Percentiles rank a stretch among this genome's conserved stretches.
phyloP scores from a whole-genome alignment of 495 filamentous ascomycete genomes.

The Trichoderma erinaceum region DNA sequence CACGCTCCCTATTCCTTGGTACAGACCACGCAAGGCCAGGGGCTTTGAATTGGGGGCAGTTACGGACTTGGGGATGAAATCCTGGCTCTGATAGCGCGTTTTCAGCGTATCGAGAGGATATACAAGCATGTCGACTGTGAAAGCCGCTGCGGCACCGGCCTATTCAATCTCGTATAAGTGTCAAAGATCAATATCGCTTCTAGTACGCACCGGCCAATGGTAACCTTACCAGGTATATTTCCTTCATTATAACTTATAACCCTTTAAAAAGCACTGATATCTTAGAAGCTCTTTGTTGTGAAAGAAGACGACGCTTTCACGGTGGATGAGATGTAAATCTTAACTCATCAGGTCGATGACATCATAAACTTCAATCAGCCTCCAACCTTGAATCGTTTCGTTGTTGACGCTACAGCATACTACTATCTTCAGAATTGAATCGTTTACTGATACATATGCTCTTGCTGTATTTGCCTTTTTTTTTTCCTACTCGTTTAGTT shows the following conservation, averaged over 20 bases:
- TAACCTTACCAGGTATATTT: constrained; percentile 12
- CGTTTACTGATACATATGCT: background rate
- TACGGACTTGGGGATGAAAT: constrained; percentile 57
- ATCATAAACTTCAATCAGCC: background rate
- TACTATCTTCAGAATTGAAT: no score
- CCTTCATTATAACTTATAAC: constrained; percentile 5
- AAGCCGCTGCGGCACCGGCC: constrained; percentile 77
- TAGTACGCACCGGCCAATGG: background rate
- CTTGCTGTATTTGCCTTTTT: background rate
- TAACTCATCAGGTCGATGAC: background rate
- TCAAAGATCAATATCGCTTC: background rate
- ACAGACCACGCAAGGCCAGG: constrained; percentile 63
- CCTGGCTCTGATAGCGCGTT: constrained; percentile 72
- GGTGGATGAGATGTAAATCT: no score
- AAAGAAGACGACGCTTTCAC: no score
- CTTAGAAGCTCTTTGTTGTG: background rate
- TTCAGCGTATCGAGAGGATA: constrained; percentile 85
- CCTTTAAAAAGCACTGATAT: background rate
- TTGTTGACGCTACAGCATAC: no score
- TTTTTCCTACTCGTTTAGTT: background rate
- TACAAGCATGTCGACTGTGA: constrained; percentile 71
- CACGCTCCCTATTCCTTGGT: constrained; percentile 84
- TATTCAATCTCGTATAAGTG: constrained; percentile 24
- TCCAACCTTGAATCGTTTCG: background rate
- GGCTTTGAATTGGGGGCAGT: constrained; percentile 37